Base-by-base conservation (phyloP, 768 basidiomycete genomes). In the Auriscalpium orientale region DNA sequence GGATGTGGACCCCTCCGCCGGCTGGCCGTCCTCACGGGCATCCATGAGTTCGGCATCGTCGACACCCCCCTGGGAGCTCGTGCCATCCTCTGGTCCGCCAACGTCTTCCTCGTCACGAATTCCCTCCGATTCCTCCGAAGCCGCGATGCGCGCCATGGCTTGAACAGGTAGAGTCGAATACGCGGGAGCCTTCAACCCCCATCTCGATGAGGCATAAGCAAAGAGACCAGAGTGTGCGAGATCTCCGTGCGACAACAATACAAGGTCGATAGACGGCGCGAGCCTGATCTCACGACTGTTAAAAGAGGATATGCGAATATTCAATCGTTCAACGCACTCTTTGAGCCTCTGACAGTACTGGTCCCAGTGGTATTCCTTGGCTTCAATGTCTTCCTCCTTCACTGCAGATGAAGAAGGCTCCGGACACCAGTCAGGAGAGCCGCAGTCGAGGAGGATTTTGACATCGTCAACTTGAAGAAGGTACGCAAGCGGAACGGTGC, bases 91-190 rank as follows among this genome's bases (percentile, higher is more conserved):
- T 21, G 50, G 11, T 8, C 50, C 18, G 11, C 51, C 78, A 15
- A 89, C 72, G 56, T 85, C 82, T 63, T 89, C 79, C 66, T 92
- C 87, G 46, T 86, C 85, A 45, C 87, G 77, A 16, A 92, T 78
- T 13, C 84, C 83, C 62, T 94, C 91, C 1, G 87, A 80, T 64
- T 97, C 94, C 69, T 98, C 92, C 7, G 87, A 80, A 2, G 89
- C 87, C 15, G 91, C 91, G 45, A 98, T 91, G 36, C 91, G 80
- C 4, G 90, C 95, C 87, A 94, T 95, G 54, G 95, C 92, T 62
- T 95, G 91, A 0, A 97, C 93, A 38, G 95, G 95, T 28, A 98
- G 80, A 2, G 95, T 95, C 0, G 91, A 89, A 68, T 98, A 99
- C 18, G 93, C 85, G 3, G 94, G 92, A 20, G 94, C 94, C 57